phyloP scores from a whole-genome alignment of 768 basidiomycete species.

The Russula foetens region DNA sequence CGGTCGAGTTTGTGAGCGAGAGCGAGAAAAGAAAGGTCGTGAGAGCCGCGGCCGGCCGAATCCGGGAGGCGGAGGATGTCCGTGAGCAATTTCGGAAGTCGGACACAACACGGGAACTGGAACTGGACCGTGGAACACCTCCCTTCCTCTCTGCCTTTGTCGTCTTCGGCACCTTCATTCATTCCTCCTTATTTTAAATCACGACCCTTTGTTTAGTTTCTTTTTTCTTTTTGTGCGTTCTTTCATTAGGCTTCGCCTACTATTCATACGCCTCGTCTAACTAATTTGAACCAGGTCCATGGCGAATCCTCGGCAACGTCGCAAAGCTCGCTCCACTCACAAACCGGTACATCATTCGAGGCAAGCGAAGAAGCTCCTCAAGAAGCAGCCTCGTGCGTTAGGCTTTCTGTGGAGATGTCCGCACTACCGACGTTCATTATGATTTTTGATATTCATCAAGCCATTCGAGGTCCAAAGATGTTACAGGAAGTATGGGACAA shows the following conservation, averaged over 20 bases:
- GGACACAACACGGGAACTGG: not conserved
- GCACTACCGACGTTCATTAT: conserved; percentile 8
- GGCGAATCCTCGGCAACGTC: conserved; percentile 92
- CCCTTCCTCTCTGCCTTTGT: not conserved
- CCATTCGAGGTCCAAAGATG: conserved; percentile 72
- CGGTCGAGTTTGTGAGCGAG: no score
- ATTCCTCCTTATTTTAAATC: conserved; percentile 2
- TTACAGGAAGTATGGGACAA: conserved; percentile 86
- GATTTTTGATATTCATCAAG: conserved; percentile 31
- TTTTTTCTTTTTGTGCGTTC: conserved; percentile 7
- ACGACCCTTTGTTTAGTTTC: not conserved
- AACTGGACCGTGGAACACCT: not conserved
- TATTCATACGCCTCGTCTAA: not conserved
- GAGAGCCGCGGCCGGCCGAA: not conserved
- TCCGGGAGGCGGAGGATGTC: not conserved
- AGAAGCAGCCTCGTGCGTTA: conserved; percentile 67
- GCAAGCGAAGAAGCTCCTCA: conserved; percentile 64
- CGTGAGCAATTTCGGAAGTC: not conserved
- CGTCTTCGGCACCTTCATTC: conserved; percentile 10
- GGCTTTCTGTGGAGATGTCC: conserved; percentile 15
- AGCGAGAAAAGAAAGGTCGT: not conserved
- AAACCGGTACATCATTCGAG: conserved; percentile 65
- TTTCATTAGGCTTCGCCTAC: not conserved
- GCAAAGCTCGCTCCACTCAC: conserved; percentile 77
- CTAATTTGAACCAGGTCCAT: conserved; percentile 33